These are phyloP conservation scores for Candida coquimbonensis DNA, from an alignment of 805 yeast species.

Conservation along the genomic window DNA sequence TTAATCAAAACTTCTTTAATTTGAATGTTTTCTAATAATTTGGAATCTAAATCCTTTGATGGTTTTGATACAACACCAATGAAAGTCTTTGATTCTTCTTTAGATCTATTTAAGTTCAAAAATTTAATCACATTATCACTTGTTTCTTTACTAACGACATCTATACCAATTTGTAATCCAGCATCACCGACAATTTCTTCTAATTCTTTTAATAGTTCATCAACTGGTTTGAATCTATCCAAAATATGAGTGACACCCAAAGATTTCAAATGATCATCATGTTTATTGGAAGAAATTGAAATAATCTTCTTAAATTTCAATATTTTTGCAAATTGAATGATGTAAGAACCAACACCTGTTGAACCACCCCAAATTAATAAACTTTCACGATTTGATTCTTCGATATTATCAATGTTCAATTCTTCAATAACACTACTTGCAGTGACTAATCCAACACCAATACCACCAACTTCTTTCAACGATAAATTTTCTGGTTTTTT, in stretches of 20 bases:
- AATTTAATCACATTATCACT: constrained; percentile 27
- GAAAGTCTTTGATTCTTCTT: constrained; percentile 18
- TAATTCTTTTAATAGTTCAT: constrained; percentile 18
- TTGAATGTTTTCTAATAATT: constrained; percentile 20
- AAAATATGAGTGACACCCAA: constrained; percentile 39
- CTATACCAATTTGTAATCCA: constrained; percentile 33
- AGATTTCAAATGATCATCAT: constrained; percentile 27
- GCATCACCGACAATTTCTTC: constrained; percentile 20
- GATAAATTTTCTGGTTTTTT: constrained; percentile 30
- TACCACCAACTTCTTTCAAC: constrained; percentile 35
- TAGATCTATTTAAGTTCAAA: constrained; percentile 18
- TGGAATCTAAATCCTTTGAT: constrained; percentile 18
- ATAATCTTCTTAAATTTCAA: constrained; percentile 32
- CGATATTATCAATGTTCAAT: constrained; percentile 12
- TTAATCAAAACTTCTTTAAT: constrained; percentile 32
- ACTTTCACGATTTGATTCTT: constrained; percentile 9
- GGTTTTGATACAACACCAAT: constrained; percentile 36
- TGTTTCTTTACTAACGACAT: constrained; percentile 37
- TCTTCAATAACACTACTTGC: constrained; percentile 31
- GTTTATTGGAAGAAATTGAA: constrained; percentile 37
- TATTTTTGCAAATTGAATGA: constrained; percentile 35
- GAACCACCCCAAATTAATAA: constrained; percentile 43
- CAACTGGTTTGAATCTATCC: constrained; percentile 27
- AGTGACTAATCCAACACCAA: constrained; percentile 43
- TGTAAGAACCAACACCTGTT: constrained; percentile 38